Conservation (phyloP, 108 stramenopile species). For the Mayamaea pseudoterrestris region DNA sequence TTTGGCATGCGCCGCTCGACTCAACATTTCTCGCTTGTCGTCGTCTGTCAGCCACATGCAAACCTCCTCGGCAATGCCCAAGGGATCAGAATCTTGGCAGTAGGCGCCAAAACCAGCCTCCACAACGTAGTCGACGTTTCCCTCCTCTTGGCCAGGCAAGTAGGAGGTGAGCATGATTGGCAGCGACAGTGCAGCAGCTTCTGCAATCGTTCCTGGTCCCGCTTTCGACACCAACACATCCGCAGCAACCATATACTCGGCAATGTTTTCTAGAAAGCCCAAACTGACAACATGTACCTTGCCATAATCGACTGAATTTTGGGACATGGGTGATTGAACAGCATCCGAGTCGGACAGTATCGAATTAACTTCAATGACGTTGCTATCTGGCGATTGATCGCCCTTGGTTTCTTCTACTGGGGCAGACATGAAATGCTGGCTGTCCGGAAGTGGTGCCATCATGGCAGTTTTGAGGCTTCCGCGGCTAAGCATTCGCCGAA, state of each 20-base stretch:
- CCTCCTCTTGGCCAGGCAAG: constrained; percentile 81
- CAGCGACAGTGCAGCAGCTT: constrained; percentile 87
- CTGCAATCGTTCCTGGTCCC: constrained; percentile 97
- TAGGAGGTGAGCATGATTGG: constrained; percentile 90
- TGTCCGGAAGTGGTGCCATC: not conserved
- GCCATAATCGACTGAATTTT: constrained; percentile 7
- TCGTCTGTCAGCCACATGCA: constrained; percentile 54
- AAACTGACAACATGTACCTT: constrained; percentile 55
- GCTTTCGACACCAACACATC: constrained; percentile 92
- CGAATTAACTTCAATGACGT: no score
- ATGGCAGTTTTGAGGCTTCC: constrained; percentile 10
- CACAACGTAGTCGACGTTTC: constrained; percentile 80
- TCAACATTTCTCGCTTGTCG: constrained; percentile 39
- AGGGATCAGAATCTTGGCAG: constrained; percentile 55
- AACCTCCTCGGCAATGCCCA: constrained; percentile 61
- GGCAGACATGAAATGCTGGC: not conserved
- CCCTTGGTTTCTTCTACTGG: not conserved
- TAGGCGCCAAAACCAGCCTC: constrained; percentile 68
- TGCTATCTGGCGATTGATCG: not conserved
- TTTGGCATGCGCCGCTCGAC: constrained; percentile 38
- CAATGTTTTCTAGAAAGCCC: constrained; percentile 91
- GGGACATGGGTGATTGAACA: not conserved
- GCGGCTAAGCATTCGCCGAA: constrained; percentile 34
- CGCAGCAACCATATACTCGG: constrained; percentile 94
- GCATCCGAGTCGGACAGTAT: constrained; percentile 1